Conservation (phyloP, 2,329 filamentous ascomycete genomes). For the Neonectria sp. region DNA sequence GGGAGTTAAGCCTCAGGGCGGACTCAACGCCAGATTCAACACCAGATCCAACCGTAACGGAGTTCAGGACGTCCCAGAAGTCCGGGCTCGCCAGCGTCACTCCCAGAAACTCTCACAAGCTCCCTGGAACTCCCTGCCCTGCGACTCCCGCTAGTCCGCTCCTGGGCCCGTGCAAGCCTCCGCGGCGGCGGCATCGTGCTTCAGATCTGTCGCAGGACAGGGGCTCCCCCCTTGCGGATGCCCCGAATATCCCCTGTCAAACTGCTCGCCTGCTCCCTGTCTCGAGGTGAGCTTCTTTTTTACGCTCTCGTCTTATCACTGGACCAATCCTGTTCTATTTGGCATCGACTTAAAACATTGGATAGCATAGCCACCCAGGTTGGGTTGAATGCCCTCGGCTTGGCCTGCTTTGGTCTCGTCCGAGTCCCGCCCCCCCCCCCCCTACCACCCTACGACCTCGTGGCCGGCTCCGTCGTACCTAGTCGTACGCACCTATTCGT, state of each 20-base stretch:
- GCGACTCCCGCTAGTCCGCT: conserved; percentile 16
- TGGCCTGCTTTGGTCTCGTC: conserved; percentile 35
- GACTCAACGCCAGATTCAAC: neutral
- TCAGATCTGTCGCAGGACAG: conserved; percentile 65
- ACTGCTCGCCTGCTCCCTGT: conserved; percentile 30
- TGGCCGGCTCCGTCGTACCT: conserved; percentile 24
- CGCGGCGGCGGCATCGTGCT: conserved; percentile 53
- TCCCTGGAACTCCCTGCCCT: neutral
- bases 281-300: conserved; percentile 40
- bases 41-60: conserved; percentile 2
- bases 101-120: neutral
- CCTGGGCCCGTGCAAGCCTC: conserved; percentile 32
- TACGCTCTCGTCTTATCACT: conserved; percentile 32
- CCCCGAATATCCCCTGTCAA: conserved; percentile 35
- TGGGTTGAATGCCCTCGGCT: conserved; percentile 24
- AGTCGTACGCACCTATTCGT: conserved; percentile 26
- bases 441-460: conserved; percentile 29
- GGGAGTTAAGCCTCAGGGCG: neutral
- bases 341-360: conserved; percentile 44
- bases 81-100: conserved; percentile 32
- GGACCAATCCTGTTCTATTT: conserved; percentile 36
- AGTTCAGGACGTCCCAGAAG: conserved; percentile 34
- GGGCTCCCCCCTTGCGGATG: conserved; percentile 50
- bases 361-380: conserved; percentile 37
- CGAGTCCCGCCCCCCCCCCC: conserved; percentile 35